phyloP scores from a whole-genome alignment of 768 basidiomycete species.

The Leccinum pellstonianum region DNA sequence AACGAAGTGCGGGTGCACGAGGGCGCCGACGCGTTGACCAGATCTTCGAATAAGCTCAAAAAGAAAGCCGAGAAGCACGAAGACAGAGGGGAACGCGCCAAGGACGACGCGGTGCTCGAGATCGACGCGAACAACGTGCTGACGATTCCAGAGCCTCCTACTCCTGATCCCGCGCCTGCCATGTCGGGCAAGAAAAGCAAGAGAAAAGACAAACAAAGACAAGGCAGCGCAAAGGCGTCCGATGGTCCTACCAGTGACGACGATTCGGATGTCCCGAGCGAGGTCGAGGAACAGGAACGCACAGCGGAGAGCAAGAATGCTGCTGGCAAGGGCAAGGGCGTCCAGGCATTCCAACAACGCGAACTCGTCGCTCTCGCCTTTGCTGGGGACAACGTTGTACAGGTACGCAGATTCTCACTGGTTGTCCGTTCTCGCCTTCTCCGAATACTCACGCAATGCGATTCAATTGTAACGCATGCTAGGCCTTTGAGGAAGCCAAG shows the following conservation, averaged over 20 bases:
- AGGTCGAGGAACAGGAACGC: constrained; percentile 51
- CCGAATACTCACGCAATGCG: neutral
- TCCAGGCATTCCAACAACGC: constrained; percentile 81
- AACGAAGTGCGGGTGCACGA: constrained; percentile 53
- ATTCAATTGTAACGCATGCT: constrained; percentile 1
- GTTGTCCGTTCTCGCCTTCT: too few relatives aligned
- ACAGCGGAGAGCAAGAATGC: constrained; percentile 30
- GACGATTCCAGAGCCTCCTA: constrained; percentile 14
- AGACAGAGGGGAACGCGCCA: constrained; percentile 56
- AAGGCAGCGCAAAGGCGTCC: neutral
- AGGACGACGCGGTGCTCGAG: constrained; percentile 78
- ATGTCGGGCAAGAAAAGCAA: constrained; percentile 15
- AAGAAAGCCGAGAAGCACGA: constrained; percentile 58
- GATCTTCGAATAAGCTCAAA: constrained; percentile 72
- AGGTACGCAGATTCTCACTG: constrained; percentile 46
- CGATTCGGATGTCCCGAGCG: constrained; percentile 59
- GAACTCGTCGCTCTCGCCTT: constrained; percentile 94
- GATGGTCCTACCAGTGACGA: constrained; percentile 28
- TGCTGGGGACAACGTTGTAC: constrained; percentile 94
- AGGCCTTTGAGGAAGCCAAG: constrained; percentile 90
- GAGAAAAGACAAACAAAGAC: constrained; percentile 11
- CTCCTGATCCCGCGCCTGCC: neutral
- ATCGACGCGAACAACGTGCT: constrained; percentile 45
- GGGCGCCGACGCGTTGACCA: constrained; percentile 55
- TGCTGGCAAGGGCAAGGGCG: constrained; percentile 27